Percentiles rank a stretch among this genome's conserved stretches.
phyloP scores from a whole-genome alignment of 2,329 filamentous ascomycete genomes.

The Diplodia corticola region DNA sequence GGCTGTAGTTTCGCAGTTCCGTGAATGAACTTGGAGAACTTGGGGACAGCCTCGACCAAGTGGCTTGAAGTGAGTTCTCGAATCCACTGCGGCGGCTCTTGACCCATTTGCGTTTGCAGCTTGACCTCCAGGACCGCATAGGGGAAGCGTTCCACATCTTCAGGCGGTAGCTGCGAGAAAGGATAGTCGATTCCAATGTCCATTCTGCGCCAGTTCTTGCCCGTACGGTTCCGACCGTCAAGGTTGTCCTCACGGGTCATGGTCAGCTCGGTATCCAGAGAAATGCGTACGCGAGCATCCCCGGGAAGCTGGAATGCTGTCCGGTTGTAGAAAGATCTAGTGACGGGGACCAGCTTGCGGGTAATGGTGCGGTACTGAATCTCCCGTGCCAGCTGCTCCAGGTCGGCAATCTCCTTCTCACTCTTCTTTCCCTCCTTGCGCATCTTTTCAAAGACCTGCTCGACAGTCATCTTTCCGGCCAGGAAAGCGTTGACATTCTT shows the following conservation, averaged over 20 bases:
- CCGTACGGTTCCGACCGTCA: conserved; percentile 72
- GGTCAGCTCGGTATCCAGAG: conserved; percentile 90
- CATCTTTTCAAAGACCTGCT: conserved; percentile 93
- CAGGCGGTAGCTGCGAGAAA: conserved; percentile 81
- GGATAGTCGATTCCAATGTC: conserved; percentile 97
- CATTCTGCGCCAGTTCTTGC: conserved; percentile 93
- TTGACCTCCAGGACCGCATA: conserved; percentile 98
- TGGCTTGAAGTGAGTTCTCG: conserved; percentile 89
- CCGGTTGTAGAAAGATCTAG: conserved; percentile 95
- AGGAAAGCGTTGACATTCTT: conserved; percentile 95
- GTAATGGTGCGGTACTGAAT: conserved; percentile 91
- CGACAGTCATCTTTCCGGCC: conserved; percentile 78
- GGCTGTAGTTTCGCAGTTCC: conserved; percentile 87
- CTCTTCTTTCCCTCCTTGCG: conserved; percentile 94
- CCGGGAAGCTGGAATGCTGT: conserved; percentile 97
- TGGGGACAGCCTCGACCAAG: conserved; percentile 96
- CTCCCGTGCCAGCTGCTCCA: conserved; percentile 86
- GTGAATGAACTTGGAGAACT: conserved; percentile 99
- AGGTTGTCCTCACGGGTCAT: conserved; percentile 96
- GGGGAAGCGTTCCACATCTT: conserved; percentile 87
- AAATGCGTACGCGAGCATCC: conserved; percentile 93
- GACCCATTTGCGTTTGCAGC: conserved; percentile 91
- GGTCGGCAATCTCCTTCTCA: conserved; percentile 84
- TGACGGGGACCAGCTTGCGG: conserved; percentile 83
- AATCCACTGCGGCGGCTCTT: conserved; percentile 96